phyloP scores from a whole-genome alignment of 768 basidiomycete genomes.

The Tulasnella sp. region DNA sequence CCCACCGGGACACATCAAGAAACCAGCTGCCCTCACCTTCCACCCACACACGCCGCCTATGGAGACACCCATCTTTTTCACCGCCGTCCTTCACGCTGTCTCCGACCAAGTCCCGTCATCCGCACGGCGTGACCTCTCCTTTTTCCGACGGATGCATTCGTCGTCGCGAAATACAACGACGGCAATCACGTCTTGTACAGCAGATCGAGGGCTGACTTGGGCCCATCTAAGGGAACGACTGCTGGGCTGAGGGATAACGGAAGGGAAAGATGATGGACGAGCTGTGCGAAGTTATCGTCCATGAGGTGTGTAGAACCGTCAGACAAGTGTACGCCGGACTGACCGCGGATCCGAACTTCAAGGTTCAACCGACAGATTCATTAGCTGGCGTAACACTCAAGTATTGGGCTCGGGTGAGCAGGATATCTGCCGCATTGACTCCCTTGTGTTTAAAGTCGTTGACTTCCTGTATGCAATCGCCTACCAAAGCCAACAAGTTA shows the following conservation, averaged over 20 bases:
- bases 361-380: conserved; percentile 65
- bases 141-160: not conserved
- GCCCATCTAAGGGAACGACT: not conserved
- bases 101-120: not conserved
- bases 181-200: not conserved
- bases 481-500: conserved; percentile 74
- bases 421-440: not conserved
- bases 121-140: not conserved
- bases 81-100: not conserved
- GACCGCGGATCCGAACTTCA: not conserved
- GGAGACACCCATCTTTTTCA: not conserved
- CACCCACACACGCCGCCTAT: not conserved
- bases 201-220: not conserved
- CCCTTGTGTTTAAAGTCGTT: not conserved
- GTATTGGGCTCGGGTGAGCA: conserved; percentile 65
- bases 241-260: not conserved
- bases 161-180: not conserved
- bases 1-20: not conserved
- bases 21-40: not conserved
- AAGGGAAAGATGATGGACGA: conserved; percentile 6
- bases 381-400: conserved; percentile 78
- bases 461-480: conserved; percentile 27
- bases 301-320: conserved; percentile 4
- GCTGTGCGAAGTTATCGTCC: conserved; percentile 12
- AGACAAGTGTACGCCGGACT: not conserved